Conservation (phyloP, 768 basidiomycete genomes). For the Hortiboletus flavorubellus region DNA sequence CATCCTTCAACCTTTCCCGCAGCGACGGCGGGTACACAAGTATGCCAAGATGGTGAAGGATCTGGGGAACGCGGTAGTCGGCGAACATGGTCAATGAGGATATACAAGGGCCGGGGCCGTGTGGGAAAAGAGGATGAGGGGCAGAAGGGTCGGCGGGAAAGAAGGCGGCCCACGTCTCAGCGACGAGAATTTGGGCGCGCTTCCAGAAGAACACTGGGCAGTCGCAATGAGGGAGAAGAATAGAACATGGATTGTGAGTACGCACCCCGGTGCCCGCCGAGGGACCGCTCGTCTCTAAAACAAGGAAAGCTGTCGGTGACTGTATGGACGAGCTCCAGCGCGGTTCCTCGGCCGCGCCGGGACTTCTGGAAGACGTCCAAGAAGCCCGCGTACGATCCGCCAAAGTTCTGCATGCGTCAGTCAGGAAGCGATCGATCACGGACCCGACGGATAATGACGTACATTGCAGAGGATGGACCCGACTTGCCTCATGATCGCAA, state of each 20-base stretch:
- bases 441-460: slow-evolving; percentile 24
- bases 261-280: slow-evolving; percentile 58
- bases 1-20: slow-evolving; percentile 44
- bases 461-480: slow-evolving; percentile 71
- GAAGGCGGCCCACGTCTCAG: slow-evolving; percentile 92
- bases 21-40: slow-evolving; percentile 68
- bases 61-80: slow-evolving; percentile 90
- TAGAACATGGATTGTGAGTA: neutral
- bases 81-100: slow-evolving; percentile 88
- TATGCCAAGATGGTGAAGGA: slow-evolving; percentile 79
- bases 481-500: slow-evolving; percentile 74
- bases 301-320: slow-evolving; percentile 68
- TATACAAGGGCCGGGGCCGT: slow-evolving; percentile 53
- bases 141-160: slow-evolving; percentile 49
- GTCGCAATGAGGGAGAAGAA: neutral
- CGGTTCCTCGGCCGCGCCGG: slow-evolving; percentile 55
- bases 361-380: slow-evolving; percentile 55
- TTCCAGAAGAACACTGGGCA: slow-evolving; percentile 79
- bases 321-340: slow-evolving; percentile 69
- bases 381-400: slow-evolving; percentile 69
- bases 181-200: slow-evolving; percentile 86
- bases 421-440: slow-evolving; percentile 9
- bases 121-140: slow-evolving; percentile 73
- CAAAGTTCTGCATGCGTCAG: slow-evolving; percentile 47
- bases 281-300: slow-evolving; percentile 67